phyloP scores from a whole-genome alignment of 2,329 filamentous ascomycete species.

The Orbilia javanica region DNA sequence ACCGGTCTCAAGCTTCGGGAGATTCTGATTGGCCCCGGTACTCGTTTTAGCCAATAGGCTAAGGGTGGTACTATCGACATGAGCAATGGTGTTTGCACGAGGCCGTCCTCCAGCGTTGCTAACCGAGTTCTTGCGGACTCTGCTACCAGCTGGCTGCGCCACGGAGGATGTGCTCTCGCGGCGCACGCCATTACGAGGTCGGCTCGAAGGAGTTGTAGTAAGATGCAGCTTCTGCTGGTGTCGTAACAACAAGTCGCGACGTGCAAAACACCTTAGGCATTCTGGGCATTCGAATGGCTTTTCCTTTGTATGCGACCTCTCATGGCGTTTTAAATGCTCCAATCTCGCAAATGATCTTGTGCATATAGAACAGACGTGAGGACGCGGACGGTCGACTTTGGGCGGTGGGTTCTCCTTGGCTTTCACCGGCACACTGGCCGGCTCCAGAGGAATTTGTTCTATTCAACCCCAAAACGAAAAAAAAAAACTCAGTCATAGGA shows the following conservation, averaged over 20 bases:
- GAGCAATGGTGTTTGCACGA: conserved; percentile 94
- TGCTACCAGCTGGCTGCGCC: conserved; percentile 74
- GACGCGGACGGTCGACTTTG: conserved; percentile 96
- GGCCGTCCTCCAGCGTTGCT: conserved; percentile 76
- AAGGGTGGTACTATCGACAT: conserved; percentile 82
- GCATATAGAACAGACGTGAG: conserved; percentile 93
- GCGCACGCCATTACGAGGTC: conserved; percentile 79
- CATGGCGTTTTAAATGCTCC: conserved; percentile 96
- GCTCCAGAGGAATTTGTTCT: conserved; percentile 47
- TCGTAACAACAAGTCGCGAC: conserved; percentile 87
- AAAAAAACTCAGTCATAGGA: conserved; percentile 33
- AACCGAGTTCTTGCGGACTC: conserved; percentile 92
- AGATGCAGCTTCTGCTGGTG: conserved; percentile 99
- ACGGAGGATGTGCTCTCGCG: conserved; percentile 86
- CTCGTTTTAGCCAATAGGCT: conserved; percentile 69
- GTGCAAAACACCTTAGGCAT: conserved; percentile 92
- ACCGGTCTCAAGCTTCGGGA: conserved; percentile 84
- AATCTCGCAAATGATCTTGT: conserved; percentile 91
- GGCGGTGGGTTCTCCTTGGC: conserved; percentile 71
- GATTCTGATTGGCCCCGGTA: conserved; percentile 63
- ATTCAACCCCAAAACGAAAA: conserved; percentile 22
- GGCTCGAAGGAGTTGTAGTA: conserved; percentile 86
- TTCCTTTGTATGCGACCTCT: conserved; percentile 97
- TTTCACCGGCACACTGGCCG: conserved; percentile 35
- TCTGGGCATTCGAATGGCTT: conserved; percentile 98